A percentile compares a stretch with the other conserved stretches of the same genome.
These are phyloP conservation scores for Cairneyella variabilis DNA, from an alignment of 495 filamentous ascomycete species.

Conservation along the genomic window DNA sequence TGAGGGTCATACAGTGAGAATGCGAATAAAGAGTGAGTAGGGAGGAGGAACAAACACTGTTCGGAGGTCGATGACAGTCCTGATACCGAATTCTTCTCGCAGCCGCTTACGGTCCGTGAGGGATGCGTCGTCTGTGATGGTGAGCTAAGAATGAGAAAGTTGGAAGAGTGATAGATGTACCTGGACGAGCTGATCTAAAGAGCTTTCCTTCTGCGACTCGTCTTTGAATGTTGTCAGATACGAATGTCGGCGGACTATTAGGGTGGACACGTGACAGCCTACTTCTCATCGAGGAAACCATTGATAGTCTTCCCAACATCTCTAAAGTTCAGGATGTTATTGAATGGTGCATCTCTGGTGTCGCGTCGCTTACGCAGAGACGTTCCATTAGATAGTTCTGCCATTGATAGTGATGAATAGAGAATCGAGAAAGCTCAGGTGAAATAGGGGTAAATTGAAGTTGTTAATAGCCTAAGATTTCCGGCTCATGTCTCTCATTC, in stretches of 20 bases:
- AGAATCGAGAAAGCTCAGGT: no score
- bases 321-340: slow-evolving; percentile 76
- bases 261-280: slow-evolving; percentile 18
- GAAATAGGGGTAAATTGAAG: no score
- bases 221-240: slow-evolving; percentile 32
- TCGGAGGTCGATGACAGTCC: slow-evolving; percentile 72
- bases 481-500: no score
- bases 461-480: no score
- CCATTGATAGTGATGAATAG: no score
- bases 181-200: slow-evolving; percentile 68
- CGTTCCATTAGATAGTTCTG: no score
- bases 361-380: slow-evolving; percentile 18
- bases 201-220: slow-evolving; percentile 65
- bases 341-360: slow-evolving; percentile 34
- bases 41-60: slow-evolving; percentile 35
- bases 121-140: slow-evolving; percentile 62
- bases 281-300: slow-evolving; percentile 49
- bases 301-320: slow-evolving; percentile 80
- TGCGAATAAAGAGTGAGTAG: not conserved
- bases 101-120: slow-evolving; percentile 56
- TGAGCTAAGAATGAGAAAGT: slow-evolving; percentile 5
- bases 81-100: slow-evolving; percentile 57
- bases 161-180: slow-evolving; percentile 34
- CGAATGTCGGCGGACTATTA: not conserved
- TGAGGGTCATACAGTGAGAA: slow-evolving; percentile 5